Evolutionary conservation across 345 rosid species (phyloP), one percentile per base, ranked within the genome.

Genomic region (Erodium maritimum): DNA sequence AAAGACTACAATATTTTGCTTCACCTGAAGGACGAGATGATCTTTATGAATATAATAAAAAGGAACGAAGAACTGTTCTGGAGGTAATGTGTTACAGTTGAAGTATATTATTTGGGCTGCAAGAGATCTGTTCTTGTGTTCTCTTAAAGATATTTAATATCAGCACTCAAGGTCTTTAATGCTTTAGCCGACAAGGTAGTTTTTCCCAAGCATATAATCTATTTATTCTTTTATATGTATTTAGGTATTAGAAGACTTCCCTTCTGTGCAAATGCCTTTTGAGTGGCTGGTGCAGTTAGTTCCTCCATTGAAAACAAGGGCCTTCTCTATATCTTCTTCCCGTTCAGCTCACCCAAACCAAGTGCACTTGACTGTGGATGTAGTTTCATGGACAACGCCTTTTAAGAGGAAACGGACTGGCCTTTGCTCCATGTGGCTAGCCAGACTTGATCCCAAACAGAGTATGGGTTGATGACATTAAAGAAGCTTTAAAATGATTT

Each of bases 1-100:
- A 89, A 63, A 87, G 86, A 67, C 94, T 93, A 63, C 80, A 80
- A 64, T 87, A 89, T 75, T 93, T 93, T 72, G 78, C 78, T 50
- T 93, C 96, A 22, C 64, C 96, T 58, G 94, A 93, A 73, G 99
- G 99, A 75, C 74, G 95, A 65, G 95, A 93, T 56, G 99, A 86
- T 75, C 80, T 93, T 23, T 93, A 87, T 79, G 77, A 85, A 60
- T 93, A 93, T 78, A 93, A 93, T 76, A 91, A 84, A 70, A 93
- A 89, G 77, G 96, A 87, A 68, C 71, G 91, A 23, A 82, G 91
- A 79, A 83, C 89, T 67, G 86, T 93, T 64, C 74, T 93, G 58
- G 95, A 93, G 96, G 99, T 86, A 71, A 29, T 54, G 50, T 61
- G 33, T 19, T 65, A 37, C 23, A 62, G 24, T 67, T 10, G 58